Percentiles rank a stretch among this genome's conserved stretches.
phyloP scores from a whole-genome alignment of 2,329 filamentous ascomycete genomes.

The Fusarium sp. region DNA sequence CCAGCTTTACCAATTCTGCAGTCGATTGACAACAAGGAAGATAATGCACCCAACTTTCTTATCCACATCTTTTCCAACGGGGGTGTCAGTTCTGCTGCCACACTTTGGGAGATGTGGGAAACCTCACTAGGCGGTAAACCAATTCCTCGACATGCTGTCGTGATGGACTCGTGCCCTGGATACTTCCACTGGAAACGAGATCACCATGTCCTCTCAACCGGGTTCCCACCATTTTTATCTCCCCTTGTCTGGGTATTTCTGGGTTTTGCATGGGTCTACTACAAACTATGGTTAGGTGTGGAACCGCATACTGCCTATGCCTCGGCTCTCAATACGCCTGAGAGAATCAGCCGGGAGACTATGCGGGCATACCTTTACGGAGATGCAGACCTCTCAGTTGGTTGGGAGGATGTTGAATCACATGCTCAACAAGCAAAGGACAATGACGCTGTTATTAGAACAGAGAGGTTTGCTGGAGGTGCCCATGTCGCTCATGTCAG shows the following conservation, averaged over 20 bases:
- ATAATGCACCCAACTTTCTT: conserved; percentile 48
- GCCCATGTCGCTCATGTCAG: conserved; percentile 63
- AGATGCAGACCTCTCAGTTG: conserved; percentile 58
- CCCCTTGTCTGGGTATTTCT: conserved; percentile 51
- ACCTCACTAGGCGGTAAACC: conserved; percentile 26
- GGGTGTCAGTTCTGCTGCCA: conserved; percentile 54
- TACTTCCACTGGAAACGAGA: conserved; percentile 52
- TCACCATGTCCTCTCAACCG: conserved; percentile 52
- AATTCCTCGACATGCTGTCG: conserved; percentile 55
- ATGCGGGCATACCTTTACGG: conserved; percentile 64
- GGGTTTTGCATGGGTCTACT: conserved; percentile 45
- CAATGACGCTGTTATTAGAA: conserved; percentile 53
- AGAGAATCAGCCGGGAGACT: conserved; percentile 50
- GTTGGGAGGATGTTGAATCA: conserved; percentile 57
- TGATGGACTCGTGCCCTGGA: conserved; percentile 62
- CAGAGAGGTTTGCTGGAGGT: conserved; percentile 58
- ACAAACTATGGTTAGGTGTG: conserved; percentile 44
- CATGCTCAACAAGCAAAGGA: conserved; percentile 56
- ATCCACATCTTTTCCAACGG: conserved; percentile 65
- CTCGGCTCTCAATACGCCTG: conserved; percentile 50
- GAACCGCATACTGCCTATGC: conserved; percentile 48
- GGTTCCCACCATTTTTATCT: conserved; percentile 47
- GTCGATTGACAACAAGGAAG: conserved; percentile 36
- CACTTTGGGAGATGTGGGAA: conserved; percentile 43
- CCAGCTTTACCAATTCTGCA: conserved; percentile 54